Evolutionary conservation across 805 yeast genomes (phyloP).

Genomic region (Lipomyces yamanashiensis): DNA sequence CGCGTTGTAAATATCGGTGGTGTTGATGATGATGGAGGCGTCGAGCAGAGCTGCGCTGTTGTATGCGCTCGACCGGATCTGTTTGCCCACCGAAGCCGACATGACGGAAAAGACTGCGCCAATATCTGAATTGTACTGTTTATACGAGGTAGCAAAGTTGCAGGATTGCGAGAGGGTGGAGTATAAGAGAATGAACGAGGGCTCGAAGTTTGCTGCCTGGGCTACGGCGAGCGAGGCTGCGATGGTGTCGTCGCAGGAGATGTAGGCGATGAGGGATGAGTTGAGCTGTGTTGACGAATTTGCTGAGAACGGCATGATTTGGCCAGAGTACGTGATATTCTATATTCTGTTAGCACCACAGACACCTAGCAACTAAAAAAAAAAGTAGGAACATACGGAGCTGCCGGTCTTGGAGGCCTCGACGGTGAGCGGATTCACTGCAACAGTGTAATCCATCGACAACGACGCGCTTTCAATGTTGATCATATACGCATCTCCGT

Average conservation of each 20-base stretch:
- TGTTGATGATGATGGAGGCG: conserved; percentile 24
- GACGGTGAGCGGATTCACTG: conserved; percentile 26
- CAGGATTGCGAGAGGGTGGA: conserved; percentile 23
- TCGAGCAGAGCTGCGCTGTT: neutral
- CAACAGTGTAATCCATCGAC: conserved; percentile 13
- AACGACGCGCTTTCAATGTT: conserved; percentile 9
- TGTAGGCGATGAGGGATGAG: conserved; percentile 26
- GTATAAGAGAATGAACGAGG: conserved; percentile 28
- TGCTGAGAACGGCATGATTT: conserved; percentile 19
- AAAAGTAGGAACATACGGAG: conserved; percentile 10
- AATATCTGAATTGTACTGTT: conserved; percentile 19
- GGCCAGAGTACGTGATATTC: conserved; percentile 30
- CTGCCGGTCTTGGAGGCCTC: conserved; percentile 22
- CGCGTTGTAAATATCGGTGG: conserved; percentile 19
- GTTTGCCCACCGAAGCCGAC: conserved; percentile 19
- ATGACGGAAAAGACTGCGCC: conserved; percentile 32
- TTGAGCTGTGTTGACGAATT: conserved; percentile 22
- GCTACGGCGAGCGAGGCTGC: conserved; percentile 23
- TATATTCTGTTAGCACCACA: conserved; percentile 7
- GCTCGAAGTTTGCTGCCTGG: conserved; percentile 19
- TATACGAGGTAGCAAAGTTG: conserved; percentile 20
- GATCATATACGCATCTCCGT: conserved; percentile 20
- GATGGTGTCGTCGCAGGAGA: conserved; percentile 30
- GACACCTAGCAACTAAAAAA: neutral
- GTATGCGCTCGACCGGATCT: conserved; percentile 11